A percentile compares a stretch with the other conserved stretches of the same genome.
Conservation (phyloP, 306 rosid genomes). For the Glycine latifolia region DNA sequence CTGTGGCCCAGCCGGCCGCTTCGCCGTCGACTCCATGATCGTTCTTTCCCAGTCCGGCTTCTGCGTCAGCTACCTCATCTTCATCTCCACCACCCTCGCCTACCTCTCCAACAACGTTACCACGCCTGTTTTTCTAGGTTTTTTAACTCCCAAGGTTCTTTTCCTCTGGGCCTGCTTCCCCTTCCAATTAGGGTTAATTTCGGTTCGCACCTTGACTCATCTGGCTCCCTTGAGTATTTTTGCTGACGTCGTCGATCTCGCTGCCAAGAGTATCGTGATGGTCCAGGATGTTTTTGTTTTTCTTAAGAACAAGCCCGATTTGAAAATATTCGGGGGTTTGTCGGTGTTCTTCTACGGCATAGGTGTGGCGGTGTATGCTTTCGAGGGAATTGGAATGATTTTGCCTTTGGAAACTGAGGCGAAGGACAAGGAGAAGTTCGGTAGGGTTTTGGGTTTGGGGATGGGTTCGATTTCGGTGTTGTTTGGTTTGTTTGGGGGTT, state of each 20-base stretch:
- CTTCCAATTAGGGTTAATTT: conserved; percentile 71
- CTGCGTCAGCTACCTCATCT: conserved; percentile 75
- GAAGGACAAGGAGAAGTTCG: conserved; percentile 67
- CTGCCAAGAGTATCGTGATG: conserved; percentile 71
- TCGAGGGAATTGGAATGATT: conserved; percentile 79
- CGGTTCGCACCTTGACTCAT: conserved; percentile 70
- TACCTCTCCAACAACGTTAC: conserved; percentile 40
- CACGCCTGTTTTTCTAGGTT: conserved; percentile 47
- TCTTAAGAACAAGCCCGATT: conserved; percentile 49
- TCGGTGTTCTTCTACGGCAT: conserved; percentile 70
- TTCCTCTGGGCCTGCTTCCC: conserved; percentile 77
- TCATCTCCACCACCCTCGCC: conserved; percentile 62
- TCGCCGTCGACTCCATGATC: conserved; percentile 68
- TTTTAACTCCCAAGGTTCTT: conserved; percentile 51
- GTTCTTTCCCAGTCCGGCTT: conserved; percentile 75
- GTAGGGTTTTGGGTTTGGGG: conserved; percentile 57
- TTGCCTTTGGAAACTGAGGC: conserved; percentile 74
- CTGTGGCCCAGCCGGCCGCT: conserved; percentile 63
- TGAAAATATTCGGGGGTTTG: conserved; percentile 66
- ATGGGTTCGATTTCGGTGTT: conserved; percentile 66
- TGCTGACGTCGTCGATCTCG: conserved; percentile 69
- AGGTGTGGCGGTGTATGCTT: conserved; percentile 81
- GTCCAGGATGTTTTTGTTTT: conserved; percentile 65
- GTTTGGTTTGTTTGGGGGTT: conserved; percentile 69
- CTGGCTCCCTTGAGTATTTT: conserved; percentile 79